Base-by-base conservation (phyloP, 192 early-diverging fungal genomes). In the Backusella liffmaniae region DNA sequence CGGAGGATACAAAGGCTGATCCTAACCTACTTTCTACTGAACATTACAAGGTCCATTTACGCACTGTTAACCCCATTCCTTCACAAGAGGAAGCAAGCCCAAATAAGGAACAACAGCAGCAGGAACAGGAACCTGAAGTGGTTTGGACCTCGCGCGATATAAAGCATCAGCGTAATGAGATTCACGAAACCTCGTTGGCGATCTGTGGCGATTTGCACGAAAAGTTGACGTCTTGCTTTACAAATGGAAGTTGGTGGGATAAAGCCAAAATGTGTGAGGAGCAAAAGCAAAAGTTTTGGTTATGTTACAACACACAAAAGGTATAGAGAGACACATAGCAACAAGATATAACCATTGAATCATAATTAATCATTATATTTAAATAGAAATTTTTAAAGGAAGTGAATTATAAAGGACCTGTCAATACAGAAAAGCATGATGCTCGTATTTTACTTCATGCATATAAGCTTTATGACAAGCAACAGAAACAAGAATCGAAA, bases 191-290 rank as follows among this genome's bases (percentile, higher is more conserved):
- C 0, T 79, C 82, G 4, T 34, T 77, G 12, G 71, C 72, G 6
- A 74, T 80, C 41, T 83, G 82, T 41, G 78, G 76, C 5, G 82
- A 83, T 32, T 44, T 83, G 9, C 78, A 83, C 23, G 73, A 66
- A 9, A 76, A 80, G 6, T 41, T 83, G 2, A 32, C 80, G n/a
- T 65, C 66, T 10, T 83, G 82, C 41, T 83, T 83, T 46, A 66
- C 80, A 32, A 37, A 77, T 34, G 82, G 82, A 34, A 83, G 82
- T 37, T 83, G 78, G 78, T 80, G 78, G 79, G 82, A 83, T 37
- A 83, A 80, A 66, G 82, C 79, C 2, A 79, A 72, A 39, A 79
- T 83, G 82, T 83, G 82, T 35, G 78, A 83, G 51, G 74, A 72
- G 5, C 82, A 83, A 73, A 79, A 80, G 32, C 78, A 77, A 34